Conservation (phyloP, 805 yeast genomes). For the Pichia paraexigua region DNA sequence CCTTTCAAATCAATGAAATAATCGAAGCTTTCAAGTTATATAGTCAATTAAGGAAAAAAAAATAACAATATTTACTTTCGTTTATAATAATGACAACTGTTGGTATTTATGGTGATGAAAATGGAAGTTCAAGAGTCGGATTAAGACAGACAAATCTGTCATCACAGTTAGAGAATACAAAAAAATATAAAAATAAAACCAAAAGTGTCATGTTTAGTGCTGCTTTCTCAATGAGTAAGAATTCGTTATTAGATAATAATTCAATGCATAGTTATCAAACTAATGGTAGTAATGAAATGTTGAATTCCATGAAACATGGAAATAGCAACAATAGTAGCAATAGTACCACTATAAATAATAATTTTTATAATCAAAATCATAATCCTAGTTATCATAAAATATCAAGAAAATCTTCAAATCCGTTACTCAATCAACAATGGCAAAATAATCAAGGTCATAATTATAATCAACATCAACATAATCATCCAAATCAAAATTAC, state of each 20-base stretch:
- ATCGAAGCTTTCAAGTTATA: neutral
- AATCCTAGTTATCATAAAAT: neutral
- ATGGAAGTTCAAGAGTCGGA: slow-evolving; percentile 25
- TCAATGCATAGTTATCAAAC: slow-evolving; percentile 8
- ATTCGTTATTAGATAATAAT: slow-evolving; percentile 7
- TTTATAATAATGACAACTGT: neutral
- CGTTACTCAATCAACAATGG: slow-evolving; percentile 1
- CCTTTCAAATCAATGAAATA: neutral
- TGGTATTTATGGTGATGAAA: slow-evolving; percentile 24
- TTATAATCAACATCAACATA: neutral
- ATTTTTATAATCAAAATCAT: neutral
- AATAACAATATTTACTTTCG: too few relatives aligned
- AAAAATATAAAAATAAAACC: slow-evolving; percentile 23
- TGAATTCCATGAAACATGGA: neutral
- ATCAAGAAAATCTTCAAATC: neutral
- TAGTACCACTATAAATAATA: neutral
- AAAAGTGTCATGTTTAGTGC: slow-evolving; percentile 10
- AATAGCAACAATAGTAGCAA: neutral
- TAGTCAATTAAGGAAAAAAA: too few relatives aligned
- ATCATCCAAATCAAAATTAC: neutral
- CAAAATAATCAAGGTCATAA: neutral
- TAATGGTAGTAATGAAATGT: neutral
- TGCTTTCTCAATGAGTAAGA: slow-evolving; percentile 5
- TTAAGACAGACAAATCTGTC: slow-evolving; percentile 25
- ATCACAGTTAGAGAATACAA: slow-evolving; percentile 20